Conservation (phyloP, 768 basidiomycete species). For the Boletus rubropictus region DNA sequence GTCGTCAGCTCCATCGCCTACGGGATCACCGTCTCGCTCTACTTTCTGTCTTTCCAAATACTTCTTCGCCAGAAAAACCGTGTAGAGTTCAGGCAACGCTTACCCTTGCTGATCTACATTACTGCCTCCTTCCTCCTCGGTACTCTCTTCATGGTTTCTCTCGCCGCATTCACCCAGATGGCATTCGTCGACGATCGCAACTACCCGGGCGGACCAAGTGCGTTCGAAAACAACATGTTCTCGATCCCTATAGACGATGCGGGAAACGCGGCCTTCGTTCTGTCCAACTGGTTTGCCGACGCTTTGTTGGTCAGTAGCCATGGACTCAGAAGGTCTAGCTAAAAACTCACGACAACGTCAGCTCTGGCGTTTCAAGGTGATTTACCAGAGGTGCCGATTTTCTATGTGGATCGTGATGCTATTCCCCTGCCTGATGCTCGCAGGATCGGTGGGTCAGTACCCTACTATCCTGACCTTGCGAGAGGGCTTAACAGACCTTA, state of each 20-base stretch:
- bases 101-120: conserved; percentile 7
- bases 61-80: conserved; percentile 3
- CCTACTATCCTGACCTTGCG: no score
- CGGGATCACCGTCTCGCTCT: conserved; percentile 4
- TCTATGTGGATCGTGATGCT: conserved; percentile 8
- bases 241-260: conserved; percentile 14
- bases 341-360: not conserved
- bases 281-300: conserved; percentile 17
- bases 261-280: conserved; percentile 9
- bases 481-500: not conserved
- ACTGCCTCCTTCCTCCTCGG: conserved; percentile 3
- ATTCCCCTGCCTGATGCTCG: conserved; percentile 9
- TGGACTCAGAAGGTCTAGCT: not conserved
- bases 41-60: conserved; percentile 8
- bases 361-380: conserved; percentile 19
- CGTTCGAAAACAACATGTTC: conserved; percentile 19
- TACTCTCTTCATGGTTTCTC: conserved; percentile 15
- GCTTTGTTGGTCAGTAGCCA: conserved; percentile 13
- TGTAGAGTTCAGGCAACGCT: conserved; percentile 1
- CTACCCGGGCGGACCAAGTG: conserved; percentile 29
- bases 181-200: conserved; percentile 30
- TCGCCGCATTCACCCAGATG: conserved; percentile 22
- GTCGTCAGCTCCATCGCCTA: conserved; percentile 9
- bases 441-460: conserved; percentile 6
- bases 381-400: conserved; percentile 6